phyloP scores from a whole-genome alignment of 495 filamentous ascomycete species.

The Terfezia claveryi region DNA sequence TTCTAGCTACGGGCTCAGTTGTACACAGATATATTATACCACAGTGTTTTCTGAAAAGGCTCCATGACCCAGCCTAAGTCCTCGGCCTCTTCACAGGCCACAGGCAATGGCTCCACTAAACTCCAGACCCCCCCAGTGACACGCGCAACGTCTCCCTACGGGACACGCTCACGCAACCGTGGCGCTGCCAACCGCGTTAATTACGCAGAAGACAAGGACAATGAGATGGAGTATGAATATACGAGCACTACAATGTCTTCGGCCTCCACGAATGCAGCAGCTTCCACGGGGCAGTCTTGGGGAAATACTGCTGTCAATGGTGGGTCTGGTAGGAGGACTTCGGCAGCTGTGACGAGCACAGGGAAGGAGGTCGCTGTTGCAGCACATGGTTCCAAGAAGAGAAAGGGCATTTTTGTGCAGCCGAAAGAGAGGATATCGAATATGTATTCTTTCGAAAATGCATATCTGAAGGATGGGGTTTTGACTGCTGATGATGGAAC shows the following conservation, averaged over 20 bases:
- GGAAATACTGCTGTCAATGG: conserved; percentile 25
- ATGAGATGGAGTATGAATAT: conserved; percentile 59
- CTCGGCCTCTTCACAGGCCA: conserved; percentile 12
- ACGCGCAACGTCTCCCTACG: conserved; percentile 47
- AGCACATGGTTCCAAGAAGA: conserved; percentile 21
- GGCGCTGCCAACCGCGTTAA: conserved; percentile 55
- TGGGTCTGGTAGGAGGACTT: conserved; percentile 20
- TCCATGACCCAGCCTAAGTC: conserved; percentile 19
- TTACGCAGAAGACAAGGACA: conserved; percentile 89
- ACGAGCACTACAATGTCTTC: conserved; percentile 26
- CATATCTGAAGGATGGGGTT: conserved; percentile 50
- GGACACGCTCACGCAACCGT: conserved; percentile 84
- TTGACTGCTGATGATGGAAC: conserved; percentile 83
- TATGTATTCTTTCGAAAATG: conserved; percentile 68
- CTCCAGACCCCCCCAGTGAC: neutral
- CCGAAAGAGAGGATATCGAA: conserved; percentile 29
- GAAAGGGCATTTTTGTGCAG: conserved; percentile 11
- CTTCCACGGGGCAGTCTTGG: conserved; percentile 18
- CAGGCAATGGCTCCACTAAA: conserved; percentile 15
- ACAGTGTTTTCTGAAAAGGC: conserved; percentile 2
- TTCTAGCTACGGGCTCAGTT: conserved; percentile 7
- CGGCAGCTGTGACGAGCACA: conserved; percentile 20
- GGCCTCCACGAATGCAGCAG: conserved; percentile 17
- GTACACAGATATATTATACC: conserved; percentile 3
- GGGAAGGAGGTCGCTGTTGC: conserved; percentile 24